Base-by-base conservation (phyloP, 2,329 filamentous ascomycete genomes). In the Paracorniculantispora psalliotae region DNA sequence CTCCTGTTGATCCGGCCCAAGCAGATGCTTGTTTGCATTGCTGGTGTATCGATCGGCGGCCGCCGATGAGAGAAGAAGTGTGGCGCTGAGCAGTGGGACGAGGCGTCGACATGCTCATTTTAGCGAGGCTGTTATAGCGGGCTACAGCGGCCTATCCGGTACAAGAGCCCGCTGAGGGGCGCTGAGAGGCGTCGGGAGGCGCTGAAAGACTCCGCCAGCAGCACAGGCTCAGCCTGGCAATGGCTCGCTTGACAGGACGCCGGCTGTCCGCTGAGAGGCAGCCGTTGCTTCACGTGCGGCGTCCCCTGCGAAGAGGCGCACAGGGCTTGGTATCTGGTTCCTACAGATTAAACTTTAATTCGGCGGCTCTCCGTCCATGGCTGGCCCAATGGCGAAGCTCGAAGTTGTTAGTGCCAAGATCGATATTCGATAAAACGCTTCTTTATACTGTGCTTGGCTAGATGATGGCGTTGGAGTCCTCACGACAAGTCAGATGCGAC, bases 51-150 rank as follows among this genome's bases (percentile, higher is more conserved):
- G 47, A 49, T 49, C 47, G 47, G 47, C n/a, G 47, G 28, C 17
- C 47, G 23, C 47, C 47, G 47, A 49, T 35, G 44, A 35, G n/a
- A 23, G 15, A 35, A 10, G 7, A 49, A 23, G 21, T 12, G 21
- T 12, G 9, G 43, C 12, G 9, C 6, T 5, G n/a, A 6, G 43
- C 17, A 10, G 21, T 21, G 43, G 47, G 26, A 6, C 9, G 47
- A 49, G 44, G 44, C 44, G 44, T 47, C 44, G 44, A 47, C 44
- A 47, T 48, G 44, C 44, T 48, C 28, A 48, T 26, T 30, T 48
- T 48, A 26, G 44, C 26, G 25, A 21, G 25, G 2, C 8, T 5
- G 23, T 25, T n/a, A 7, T 26, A 28, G 44, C 44, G 44, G 25
- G 15, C 12, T 26, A 28, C 44, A 48, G 44, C 44, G 44, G 44